Conservation (phyloP, 2,329 filamentous ascomycete species). For the Sarocladium strictum region DNA sequence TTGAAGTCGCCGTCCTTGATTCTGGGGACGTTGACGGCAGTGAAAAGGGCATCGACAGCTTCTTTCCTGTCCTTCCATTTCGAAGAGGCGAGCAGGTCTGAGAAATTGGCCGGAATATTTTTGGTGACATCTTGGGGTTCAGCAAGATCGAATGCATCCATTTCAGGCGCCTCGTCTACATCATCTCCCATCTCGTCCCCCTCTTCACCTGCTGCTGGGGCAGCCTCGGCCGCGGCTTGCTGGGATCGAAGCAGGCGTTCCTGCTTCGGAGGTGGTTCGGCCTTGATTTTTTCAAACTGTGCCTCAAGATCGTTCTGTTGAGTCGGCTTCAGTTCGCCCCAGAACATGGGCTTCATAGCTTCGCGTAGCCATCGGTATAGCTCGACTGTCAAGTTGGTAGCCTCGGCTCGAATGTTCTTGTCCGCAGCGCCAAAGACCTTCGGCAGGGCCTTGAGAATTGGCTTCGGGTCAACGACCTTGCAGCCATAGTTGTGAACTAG, state of each 20-base stretch:
- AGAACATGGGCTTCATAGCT: constrained; percentile 97
- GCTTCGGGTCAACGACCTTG: constrained; percentile 89
- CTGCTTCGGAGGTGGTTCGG: constrained; percentile 82
- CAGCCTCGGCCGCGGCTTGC: constrained; percentile 73
- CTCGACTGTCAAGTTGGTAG: constrained; percentile 85
- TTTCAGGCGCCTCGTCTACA: constrained; percentile 48
- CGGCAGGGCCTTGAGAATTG: constrained; percentile 78
- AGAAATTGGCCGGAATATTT: constrained; percentile 76
- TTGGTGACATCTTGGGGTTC: constrained; percentile 82
- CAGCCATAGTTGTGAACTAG: constrained; percentile 94
- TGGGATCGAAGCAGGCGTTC: constrained; percentile 84
- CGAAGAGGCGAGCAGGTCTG: constrained; percentile 76
- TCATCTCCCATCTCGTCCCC: constrained; percentile 53
- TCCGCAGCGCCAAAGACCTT: constrained; percentile 94
- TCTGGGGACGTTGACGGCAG: constrained; percentile 72
- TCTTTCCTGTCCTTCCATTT: constrained; percentile 99
- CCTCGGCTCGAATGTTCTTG: constrained; percentile 95
- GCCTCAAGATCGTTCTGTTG: constrained; percentile 93
- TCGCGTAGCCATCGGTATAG: constrained; percentile 96
- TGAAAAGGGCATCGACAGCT: constrained; percentile 74
- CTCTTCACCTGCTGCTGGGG: constrained; percentile 53
- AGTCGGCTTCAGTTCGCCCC: constrained; percentile 89
- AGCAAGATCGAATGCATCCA: constrained; percentile 75
- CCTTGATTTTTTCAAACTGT: constrained; percentile 88
- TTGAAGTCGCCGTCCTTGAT: constrained; percentile 89